Evolutionary conservation across 1,284 basidiomycete species (phyloP).

Genomic region (Pseudozyma flocculosa): DNA sequence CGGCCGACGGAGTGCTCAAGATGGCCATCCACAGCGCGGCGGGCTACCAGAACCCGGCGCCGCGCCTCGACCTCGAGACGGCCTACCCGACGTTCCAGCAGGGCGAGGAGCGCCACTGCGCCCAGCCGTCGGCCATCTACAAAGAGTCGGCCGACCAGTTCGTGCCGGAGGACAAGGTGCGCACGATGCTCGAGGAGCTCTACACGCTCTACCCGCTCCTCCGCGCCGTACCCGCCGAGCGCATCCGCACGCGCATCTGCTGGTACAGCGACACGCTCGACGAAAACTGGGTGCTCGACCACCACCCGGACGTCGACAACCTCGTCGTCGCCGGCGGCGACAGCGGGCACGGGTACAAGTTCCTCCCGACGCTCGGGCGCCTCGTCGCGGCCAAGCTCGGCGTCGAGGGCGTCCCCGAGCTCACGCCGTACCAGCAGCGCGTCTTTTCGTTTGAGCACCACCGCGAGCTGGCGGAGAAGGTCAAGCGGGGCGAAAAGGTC

Average conservation of each 20-base stretch:
- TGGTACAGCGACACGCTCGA: slow-evolving; percentile 67
- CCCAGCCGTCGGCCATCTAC: no score
- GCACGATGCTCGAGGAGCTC: slow-evolving; percentile 64
- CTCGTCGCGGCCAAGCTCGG: slow-evolving; percentile 70
- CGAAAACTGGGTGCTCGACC: slow-evolving; percentile 62
- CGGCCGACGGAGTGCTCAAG: slow-evolving; percentile 66
- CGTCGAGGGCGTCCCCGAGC: slow-evolving; percentile 1
- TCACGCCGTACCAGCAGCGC: slow-evolving; percentile 11
- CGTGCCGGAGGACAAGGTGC: slow-evolving; percentile 67
- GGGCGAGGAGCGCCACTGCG: no score
- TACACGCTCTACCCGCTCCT: slow-evolving; percentile 71
- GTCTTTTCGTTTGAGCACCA: slow-evolving; percentile 40
- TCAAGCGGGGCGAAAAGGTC: not conserved
- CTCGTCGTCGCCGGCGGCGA: slow-evolving; percentile 61
- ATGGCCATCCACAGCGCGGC: slow-evolving; percentile 67
- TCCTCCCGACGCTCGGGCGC: slow-evolving; percentile 77
- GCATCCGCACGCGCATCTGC: slow-evolving; percentile 69
- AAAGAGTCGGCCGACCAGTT: no score
- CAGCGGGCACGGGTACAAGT: slow-evolving; percentile 63
- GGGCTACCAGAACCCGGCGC: slow-evolving; percentile 66
- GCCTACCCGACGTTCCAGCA: slow-evolving; percentile 9
- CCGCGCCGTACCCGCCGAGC: slow-evolving; percentile 51
- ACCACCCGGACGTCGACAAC: slow-evolving; percentile 58
- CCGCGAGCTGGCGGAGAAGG: slow-evolving; percentile 3
- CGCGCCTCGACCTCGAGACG: slow-evolving; percentile 15